A percentile compares a stretch with the other conserved stretches of the same genome.
These are phyloP conservation scores for Cubamyces lactineus DNA, from an alignment of 768 basidiomycete genomes.

Conservation along the genomic window DNA sequence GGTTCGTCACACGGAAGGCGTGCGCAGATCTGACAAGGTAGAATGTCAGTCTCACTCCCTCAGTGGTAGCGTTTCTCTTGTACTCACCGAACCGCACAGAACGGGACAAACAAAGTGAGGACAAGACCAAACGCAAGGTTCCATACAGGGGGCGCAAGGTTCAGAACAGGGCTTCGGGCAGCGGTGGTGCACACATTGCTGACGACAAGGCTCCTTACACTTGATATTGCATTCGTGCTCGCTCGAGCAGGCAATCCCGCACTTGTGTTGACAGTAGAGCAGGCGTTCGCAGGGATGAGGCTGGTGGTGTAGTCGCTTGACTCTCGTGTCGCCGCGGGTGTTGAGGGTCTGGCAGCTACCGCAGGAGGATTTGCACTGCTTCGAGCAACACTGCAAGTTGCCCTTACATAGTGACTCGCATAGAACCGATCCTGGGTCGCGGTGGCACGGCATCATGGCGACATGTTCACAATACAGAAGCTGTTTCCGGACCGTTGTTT, in stretches of 20 bases:
- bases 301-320: slow-evolving; percentile 28
- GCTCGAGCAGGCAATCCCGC: slow-evolving; percentile 33
- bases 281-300: slow-evolving; percentile 36
- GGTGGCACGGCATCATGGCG: slow-evolving; percentile 23
- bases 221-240: slow-evolving; percentile 34
- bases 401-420: slow-evolving; percentile 35
- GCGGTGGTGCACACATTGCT: slow-evolving; percentile 35
- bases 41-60: neutral
- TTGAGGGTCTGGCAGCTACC: slow-evolving; percentile 33
- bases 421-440: slow-evolving; percentile 20
- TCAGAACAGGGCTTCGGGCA: slow-evolving; percentile 37
- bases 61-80: neutral
- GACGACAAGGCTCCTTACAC: slow-evolving; percentile 33
- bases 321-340: neutral
- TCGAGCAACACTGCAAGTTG: slow-evolving; percentile 34
- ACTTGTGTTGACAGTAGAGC: slow-evolving; percentile 39
- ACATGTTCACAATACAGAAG: slow-evolving; percentile 39
- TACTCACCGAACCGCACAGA: slow-evolving; percentile 41
- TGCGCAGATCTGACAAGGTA: slow-evolving; percentile 37
- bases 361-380: slow-evolving; percentile 36
- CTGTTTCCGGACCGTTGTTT: slow-evolving; percentile 28
- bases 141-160: slow-evolving; percentile 40
- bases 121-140: slow-evolving; percentile 41
- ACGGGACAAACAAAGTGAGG: slow-evolving; percentile 39
- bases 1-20: slow-evolving; percentile 42